These are phyloP conservation scores for Allantophomopsis cytisporea DNA, from an alignment of 2,329 filamentous ascomycete genomes.

Conservation along the genomic window DNA sequence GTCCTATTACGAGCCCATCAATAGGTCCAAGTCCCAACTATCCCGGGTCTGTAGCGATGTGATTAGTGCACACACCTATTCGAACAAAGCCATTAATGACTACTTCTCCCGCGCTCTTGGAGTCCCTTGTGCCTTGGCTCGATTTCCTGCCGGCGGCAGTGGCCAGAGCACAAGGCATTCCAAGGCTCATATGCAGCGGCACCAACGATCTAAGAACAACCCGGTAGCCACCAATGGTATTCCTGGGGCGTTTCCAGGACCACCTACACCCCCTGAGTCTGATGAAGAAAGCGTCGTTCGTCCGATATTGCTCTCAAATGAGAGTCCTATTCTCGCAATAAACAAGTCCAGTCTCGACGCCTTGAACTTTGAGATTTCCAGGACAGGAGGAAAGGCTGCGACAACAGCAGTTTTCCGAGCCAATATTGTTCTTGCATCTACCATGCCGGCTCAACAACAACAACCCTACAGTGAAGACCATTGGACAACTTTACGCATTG, in stretches of 20 bases:
- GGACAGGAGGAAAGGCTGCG: slow-evolving; percentile 47
- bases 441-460: slow-evolving; percentile 15
- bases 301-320: slow-evolving; percentile 75
- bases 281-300: slow-evolving; percentile 29
- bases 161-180: slow-evolving; percentile 50
- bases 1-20: slow-evolving; percentile 30
- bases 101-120: slow-evolving; percentile 71
- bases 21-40: slow-evolving; percentile 25
- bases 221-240: slow-evolving; percentile 16
- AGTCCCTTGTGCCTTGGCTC: slow-evolving; percentile 70
- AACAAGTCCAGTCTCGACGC: slow-evolving; percentile 66
- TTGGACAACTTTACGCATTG: slow-evolving; percentile 60
- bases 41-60: slow-evolving; percentile 76
- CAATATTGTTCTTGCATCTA: slow-evolving; percentile 61
- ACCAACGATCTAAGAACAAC: slow-evolving; percentile 24
- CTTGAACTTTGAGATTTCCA: slow-evolving; percentile 60
- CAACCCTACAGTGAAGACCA: slow-evolving; percentile 66
- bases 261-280: slow-evolving; percentile 42
- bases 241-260: slow-evolving; percentile 38
- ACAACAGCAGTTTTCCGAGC: slow-evolving; percentile 70
- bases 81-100: slow-evolving; percentile 44
- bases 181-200: slow-evolving; percentile 54
- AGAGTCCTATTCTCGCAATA: slow-evolving; percentile 82
- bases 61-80: slow-evolving; percentile 59
- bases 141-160: slow-evolving; percentile 60